These are phyloP conservation scores for Pterulicium gracile DNA, from an alignment of 1,284 basidiomycete genomes.

Conservation along the genomic window DNA sequence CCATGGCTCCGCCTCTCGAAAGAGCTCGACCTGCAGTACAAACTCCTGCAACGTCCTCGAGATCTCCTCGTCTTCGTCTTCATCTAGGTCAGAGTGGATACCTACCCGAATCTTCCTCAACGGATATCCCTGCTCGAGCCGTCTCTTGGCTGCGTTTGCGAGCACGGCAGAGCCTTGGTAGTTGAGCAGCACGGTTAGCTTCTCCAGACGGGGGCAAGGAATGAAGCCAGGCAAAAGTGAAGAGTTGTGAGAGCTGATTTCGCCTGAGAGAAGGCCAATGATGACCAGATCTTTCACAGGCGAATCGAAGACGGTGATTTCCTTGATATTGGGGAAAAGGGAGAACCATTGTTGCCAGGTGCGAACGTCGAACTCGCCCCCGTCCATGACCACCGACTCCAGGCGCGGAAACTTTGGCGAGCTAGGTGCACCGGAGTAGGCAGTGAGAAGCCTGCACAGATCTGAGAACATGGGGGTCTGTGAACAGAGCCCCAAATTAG, in stretches of 20 bases:
- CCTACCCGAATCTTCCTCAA: slow-evolving; percentile 4
- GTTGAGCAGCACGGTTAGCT: no score
- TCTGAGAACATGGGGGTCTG: neutral
- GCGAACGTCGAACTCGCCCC: slow-evolving; percentile 25
- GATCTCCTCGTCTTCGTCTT: slow-evolving; percentile 6
- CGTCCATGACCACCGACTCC: slow-evolving; percentile 27
- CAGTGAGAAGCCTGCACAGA: neutral
- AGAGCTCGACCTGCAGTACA: slow-evolving; percentile 13
- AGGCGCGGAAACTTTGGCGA: neutral
- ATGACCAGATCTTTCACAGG: neutral
- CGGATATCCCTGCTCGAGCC: neutral
- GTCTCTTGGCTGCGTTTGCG: neutral
- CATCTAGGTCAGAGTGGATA: slow-evolving; percentile 3
- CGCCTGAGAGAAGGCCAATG: neutral
- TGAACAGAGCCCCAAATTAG: neutral
- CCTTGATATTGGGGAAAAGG: slow-evolving; percentile 17
- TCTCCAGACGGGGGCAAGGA: neutral
- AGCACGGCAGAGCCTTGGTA: neutral
- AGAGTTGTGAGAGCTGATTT: neutral
- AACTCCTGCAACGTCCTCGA: slow-evolving; percentile 8
- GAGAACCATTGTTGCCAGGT: slow-evolving; percentile 18
- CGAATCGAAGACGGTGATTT: slow-evolving; percentile 18
- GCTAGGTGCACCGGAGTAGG: neutral
- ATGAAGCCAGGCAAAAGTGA: neutral
- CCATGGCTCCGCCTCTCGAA: slow-evolving; percentile 17